These are phyloP conservation scores for Thalassiosira profunda DNA, from an alignment of 108 stramenopile species.

Conservation along the genomic window DNA sequence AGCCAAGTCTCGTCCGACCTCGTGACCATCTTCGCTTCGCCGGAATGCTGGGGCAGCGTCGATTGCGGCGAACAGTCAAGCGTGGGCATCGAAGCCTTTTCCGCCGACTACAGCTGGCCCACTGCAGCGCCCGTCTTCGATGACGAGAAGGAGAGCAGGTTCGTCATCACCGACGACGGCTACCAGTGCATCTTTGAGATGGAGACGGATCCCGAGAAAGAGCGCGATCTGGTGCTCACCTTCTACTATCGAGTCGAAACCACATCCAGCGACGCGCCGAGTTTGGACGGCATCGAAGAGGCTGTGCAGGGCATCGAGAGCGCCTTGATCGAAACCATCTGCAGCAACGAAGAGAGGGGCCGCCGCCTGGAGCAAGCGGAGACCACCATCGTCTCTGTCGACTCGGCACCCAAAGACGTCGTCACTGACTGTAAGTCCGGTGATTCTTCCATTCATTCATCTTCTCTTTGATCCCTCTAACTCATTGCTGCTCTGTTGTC, in stretches of 20 bases:
- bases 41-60: constrained; percentile 20
- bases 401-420: constrained; percentile 14
- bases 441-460: background rate
- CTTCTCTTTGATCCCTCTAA: background rate
- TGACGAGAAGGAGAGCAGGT: too few species aligned
- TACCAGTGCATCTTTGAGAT: background rate
- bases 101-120: background rate
- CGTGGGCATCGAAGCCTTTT: background rate
- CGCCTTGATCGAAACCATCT: background rate
- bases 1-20: background rate
- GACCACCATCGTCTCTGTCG: constrained; percentile 11
- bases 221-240: constrained; percentile 10
- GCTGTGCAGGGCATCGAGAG: constrained; percentile 19
- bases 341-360: background rate
- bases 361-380: background rate
- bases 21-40: constrained; percentile 15
- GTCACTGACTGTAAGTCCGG: constrained; percentile 13
- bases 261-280: background rate
- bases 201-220: background rate
- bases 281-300: too few species aligned
- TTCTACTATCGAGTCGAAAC: constrained; percentile 26
- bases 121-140: background rate
- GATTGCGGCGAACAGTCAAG: constrained; percentile 12
- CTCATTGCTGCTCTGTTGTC: background rate
- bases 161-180: background rate